Base-by-base conservation (phyloP, 371 early-diverging fungal species). In the Encephalitozoon hellem region DNA sequence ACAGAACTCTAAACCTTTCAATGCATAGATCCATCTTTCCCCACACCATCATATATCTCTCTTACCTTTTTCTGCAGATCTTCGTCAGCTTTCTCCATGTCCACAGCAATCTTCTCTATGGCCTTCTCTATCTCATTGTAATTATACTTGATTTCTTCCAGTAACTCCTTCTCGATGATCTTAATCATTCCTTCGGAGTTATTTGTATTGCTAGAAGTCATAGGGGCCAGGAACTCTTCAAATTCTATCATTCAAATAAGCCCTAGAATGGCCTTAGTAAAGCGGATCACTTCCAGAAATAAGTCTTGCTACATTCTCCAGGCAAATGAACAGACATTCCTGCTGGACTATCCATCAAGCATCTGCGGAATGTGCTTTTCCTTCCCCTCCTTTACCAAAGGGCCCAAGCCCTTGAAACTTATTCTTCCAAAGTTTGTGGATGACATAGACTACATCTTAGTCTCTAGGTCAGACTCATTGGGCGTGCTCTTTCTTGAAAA, bases 401-500 rank as follows among this genome's bases (percentile, higher is more conserved):
- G 53, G 4, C 51, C 49, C 15, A 66, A 43, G 39, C 51, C 38
- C n/a, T n/a, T 72, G 28, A 77, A 77, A 47, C 59, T 68, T 34
- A 26, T 28, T 18, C 25, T 72, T 39, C 53, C 68, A 21, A 49
- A 39, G 38, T 42, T 75, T 65, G 25, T 41, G 45, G 69, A 70
- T 30, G 47, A 64, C 41, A 38, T 79, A 21, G 53, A 77, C 47
- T 55, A 45, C 11, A 71, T 82, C 4, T 77, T 82, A 64, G 38
- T 82, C 38, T 69, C 72, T 12, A 66, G 42, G 12, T 77, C 77
- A 15, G 67, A 77, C n/a, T 77, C 79, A 18, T 66, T 82, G 25
- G 74, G 80, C 12, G 74, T 79, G 5, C 77, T 82, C 47, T 82
- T 82, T 69, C 38, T 72, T 3, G 63, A 77, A 32, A 77, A 65